A percentile compares a stretch with the other conserved stretches of the same genome.
Conservation (phyloP, 2,329 filamentous ascomycete genomes). For the Chaetomium olivaceum region DNA sequence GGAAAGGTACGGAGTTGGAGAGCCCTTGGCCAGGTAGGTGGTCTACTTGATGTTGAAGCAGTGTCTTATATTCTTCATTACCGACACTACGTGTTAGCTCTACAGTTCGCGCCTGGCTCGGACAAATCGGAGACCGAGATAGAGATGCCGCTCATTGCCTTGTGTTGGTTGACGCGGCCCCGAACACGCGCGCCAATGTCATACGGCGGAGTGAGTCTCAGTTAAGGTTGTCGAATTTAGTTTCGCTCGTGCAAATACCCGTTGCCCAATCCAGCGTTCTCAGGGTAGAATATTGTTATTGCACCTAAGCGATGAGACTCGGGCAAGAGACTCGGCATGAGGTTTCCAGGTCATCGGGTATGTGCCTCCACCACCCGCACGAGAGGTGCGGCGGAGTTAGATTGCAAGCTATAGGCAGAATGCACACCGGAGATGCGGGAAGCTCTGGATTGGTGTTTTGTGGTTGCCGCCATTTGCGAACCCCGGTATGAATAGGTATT, state of each 20-base stretch:
- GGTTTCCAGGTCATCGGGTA: not conserved
- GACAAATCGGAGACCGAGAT: not conserved
- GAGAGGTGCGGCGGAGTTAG: not conserved
- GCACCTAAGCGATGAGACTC: not conserved
- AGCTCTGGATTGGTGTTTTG: not conserved
- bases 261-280: not conserved
- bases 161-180: not conserved
- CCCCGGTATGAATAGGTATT: not conserved
- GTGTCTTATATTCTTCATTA: not conserved
- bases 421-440: not conserved
- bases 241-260: not conserved
- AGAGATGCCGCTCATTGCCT: not conserved
- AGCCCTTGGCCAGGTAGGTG: not conserved
- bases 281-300: not conserved
- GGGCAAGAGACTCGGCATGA: not conserved
- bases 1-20: not conserved
- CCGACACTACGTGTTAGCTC: not conserved
- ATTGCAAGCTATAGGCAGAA: constrained; percentile 4
- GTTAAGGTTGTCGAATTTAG: not conserved
- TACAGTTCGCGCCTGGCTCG: not conserved
- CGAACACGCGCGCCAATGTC: not conserved
- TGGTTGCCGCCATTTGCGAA: not conserved
- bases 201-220: not conserved
- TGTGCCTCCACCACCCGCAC: not conserved
- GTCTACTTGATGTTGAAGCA: not conserved